Evolutionary conservation across 768 basidiomycete genomes (phyloP).

Genomic region (Collybiopsis luxurians): DNA sequence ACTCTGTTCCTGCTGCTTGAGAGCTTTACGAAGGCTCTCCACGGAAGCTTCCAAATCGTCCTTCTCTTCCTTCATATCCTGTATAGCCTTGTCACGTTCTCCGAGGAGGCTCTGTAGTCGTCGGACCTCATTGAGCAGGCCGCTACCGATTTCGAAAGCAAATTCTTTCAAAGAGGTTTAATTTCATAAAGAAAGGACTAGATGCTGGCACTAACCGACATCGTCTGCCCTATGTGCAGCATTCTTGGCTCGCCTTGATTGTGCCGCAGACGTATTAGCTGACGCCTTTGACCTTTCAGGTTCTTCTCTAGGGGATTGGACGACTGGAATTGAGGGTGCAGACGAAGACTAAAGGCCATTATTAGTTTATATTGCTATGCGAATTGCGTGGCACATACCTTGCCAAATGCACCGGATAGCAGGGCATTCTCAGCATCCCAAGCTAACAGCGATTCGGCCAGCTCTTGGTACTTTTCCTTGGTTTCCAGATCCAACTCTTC

Average conservation of each 20-base stretch:
- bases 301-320: slow-evolving; percentile 58
- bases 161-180: slow-evolving; percentile 55
- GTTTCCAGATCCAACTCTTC: slow-evolving; percentile 65
- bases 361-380: not conserved
- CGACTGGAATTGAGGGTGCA: slow-evolving; percentile 38
- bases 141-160: slow-evolving; percentile 96
- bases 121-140: slow-evolving; percentile 86
- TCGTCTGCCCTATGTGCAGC: slow-evolving; percentile 88
- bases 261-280: slow-evolving; percentile 72
- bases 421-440: slow-evolving; percentile 84
- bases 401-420: slow-evolving; percentile 67
- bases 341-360: slow-evolving; percentile 2
- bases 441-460: slow-evolving; percentile 66
- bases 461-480: slow-evolving; percentile 72
- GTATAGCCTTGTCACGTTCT: slow-evolving; percentile 90
- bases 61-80: slow-evolving; percentile 89
- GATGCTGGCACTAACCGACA: slow-evolving; percentile 58
- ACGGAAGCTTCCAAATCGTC: slow-evolving; percentile 81
- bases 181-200: slow-evolving; percentile 3
- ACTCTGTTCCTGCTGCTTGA: slow-evolving; percentile 79
- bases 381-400: slow-evolving; percentile 42
- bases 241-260: slow-evolving; percentile 87
- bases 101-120: slow-evolving; percentile 86
- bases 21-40: slow-evolving; percentile 68
- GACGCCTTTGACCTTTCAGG: slow-evolving; percentile 61